These are phyloP conservation scores for Colletotrichum magnum DNA, from an alignment of 2,329 filamentous ascomycete species.

Conservation along the genomic window DNA sequence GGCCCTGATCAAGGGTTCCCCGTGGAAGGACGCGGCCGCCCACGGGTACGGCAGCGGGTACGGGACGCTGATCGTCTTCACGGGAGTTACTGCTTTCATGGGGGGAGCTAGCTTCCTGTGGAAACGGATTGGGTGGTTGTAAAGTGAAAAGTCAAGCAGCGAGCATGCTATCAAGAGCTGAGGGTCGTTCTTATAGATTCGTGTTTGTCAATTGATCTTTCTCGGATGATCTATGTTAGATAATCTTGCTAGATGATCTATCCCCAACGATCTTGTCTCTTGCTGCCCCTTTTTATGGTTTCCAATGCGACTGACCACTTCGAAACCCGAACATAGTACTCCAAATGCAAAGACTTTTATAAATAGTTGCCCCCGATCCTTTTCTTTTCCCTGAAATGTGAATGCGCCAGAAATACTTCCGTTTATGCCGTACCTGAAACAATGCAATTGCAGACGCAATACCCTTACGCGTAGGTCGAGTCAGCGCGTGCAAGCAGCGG, in stretches of 20 bases:
- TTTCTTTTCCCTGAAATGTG: conserved; percentile 6
- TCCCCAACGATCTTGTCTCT: conserved; percentile 19
- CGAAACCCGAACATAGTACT: not conserved
- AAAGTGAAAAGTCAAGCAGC: not conserved
- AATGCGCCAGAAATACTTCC: conserved; percentile 14
- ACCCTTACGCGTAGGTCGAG: conserved; percentile 29
- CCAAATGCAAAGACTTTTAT: conserved; percentile 27
- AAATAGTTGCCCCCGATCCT: not conserved
- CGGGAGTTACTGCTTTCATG: conserved; percentile 65
- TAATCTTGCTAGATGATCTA: conserved; percentile 13
- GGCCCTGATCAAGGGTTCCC: conserved; percentile 60
- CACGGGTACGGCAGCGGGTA: conserved; percentile 66
- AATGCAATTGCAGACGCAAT: not conserved
- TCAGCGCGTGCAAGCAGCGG: conserved; percentile 44
- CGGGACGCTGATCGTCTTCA: conserved; percentile 69
- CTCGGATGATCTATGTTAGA: no score
- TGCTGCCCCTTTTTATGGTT: conserved; percentile 13
- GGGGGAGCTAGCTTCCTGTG: conserved; percentile 62
- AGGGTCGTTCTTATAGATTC: conserved; percentile 3
- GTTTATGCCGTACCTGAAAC: conserved; percentile 4
- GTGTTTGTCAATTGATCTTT: conserved; percentile 13
- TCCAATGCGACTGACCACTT: conserved; percentile 6
- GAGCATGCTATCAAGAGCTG: not conserved
- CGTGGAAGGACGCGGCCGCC: conserved; percentile 57
- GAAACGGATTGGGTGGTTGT: conserved; percentile 53